Conservation (phyloP, 108 stramenopile genomes). For the Chaetoceros muelleri region DNA sequence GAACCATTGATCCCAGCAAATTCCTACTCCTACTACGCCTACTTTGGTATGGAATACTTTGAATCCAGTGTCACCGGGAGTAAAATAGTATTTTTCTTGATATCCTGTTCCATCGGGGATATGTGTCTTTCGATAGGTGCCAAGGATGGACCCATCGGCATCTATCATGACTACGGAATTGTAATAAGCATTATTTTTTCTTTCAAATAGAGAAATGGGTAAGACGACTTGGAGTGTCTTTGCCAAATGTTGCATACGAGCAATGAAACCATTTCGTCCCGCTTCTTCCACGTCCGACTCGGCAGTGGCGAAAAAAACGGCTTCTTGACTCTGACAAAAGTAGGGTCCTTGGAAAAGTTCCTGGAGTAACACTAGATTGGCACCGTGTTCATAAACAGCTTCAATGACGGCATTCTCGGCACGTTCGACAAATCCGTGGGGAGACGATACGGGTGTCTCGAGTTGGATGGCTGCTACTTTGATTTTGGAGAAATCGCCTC, state of each 20-base stretch:
- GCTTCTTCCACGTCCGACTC: conserved; percentile 10
- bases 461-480: conserved; percentile 33
- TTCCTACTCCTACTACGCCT: conserved; percentile 53
- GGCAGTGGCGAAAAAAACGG: conserved; percentile 21
- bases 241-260: conserved; percentile 22
- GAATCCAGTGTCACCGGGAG: conserved; percentile 74
- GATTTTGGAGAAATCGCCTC: conserved; percentile 8
- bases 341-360: conserved; percentile 44
- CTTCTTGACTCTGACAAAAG: conserved; percentile 52
- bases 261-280: conserved; percentile 13
- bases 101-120: conserved; percentile 79
- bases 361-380: conserved; percentile 30
- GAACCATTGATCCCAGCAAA: conserved; percentile 90
- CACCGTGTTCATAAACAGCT: conserved; percentile 18
- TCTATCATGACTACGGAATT: conserved; percentile 53
- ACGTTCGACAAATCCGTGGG: conserved; percentile 15
- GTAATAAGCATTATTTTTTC: conserved; percentile 29
- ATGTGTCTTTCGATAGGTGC: conserved; percentile 55
- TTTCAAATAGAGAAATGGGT: conserved; percentile 43
- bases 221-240: conserved; percentile 28
- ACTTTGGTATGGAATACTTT: conserved; percentile 40
- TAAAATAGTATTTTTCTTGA: conserved; percentile 80
- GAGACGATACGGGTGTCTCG: conserved; percentile 12
- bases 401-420: conserved; percentile 19
- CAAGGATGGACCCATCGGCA: conserved; percentile 46